Base-by-base conservation (phyloP, 2,329 filamentous ascomycete genomes). In the Diaporthe velutina region DNA sequence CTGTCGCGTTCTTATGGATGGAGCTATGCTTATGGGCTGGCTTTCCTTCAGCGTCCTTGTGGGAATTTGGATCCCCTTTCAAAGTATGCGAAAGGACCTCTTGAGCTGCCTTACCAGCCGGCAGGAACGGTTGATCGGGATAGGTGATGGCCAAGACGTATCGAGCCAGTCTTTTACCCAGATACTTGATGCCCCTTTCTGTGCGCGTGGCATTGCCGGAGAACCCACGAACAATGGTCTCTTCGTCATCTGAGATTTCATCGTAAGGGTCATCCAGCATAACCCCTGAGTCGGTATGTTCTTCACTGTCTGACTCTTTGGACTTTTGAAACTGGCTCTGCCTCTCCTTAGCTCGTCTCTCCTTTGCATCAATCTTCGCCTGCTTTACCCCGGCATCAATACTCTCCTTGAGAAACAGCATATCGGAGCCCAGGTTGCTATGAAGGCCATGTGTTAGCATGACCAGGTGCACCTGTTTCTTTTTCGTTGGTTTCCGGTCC, bases 401-500 rank as follows among this genome's bases (percentile, higher is more conserved):
- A 83, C 95, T 98, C 84, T 99, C 97, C 81, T 99, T 99, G 82
- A 99, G 85, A 81, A 94, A 99, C 28, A 99, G 87, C 97, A 99
- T 98, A 82, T 99, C 97, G 30, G 95, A 94, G 7, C 97, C 95
- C 17, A 98, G 88, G 82, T 99, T 99, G 84, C 96, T 98, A 83
- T 99, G 97, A 77, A 99, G 84, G 0, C 97, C 97, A 85, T 99
- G 97, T 0, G 97, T 98, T 67, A 99, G 85, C 45, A 99, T 88
- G 33, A 99, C 97, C 55, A 99, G 86, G 82, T 99, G 97, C 2
- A 99, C 88, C 77, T 93, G 96, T 84, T 95, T 95, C 78, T 89
- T 89, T 81, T 92, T 93, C 77, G 85, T 75, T 6, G 76, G 77
- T 77, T 75, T 22, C 73, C 70, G 38, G 30, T 71, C 30, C 68